Evolutionary conservation across 257 asterid genomes (phyloP), one percentile per base, ranked within the genome.

Genomic region (Nicotiana otophora): DNA sequence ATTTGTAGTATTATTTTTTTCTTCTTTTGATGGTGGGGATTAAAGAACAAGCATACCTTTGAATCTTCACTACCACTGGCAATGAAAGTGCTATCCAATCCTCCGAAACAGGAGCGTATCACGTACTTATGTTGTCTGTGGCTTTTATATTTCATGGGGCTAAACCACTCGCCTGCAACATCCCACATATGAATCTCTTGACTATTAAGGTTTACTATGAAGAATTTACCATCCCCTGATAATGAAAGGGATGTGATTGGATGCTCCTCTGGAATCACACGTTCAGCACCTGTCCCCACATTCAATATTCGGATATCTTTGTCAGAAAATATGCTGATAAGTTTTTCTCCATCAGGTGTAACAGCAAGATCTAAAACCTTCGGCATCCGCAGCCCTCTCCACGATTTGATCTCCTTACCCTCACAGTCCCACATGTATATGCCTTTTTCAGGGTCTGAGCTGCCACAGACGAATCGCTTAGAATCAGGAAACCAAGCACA

Each of bases 401-500:
- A 94, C 9, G 97, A 92, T 87, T 87, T 92, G 14, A 95, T 87
- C 90, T 95, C 94, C 20, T 91, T 91, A 20, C 98, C 99, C 34
- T 92, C 94, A 77, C 91, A 85, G 87, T 94, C 99, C 98, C 98
- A 95, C 97, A 92, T 88, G 93, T 85, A 94, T 78, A 95, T 95
- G 81, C 99, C 99, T 83, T 91, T 95, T 81, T 87, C 92, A 55
- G 97, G 94, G 58, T 88, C 97, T 1, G 97, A 92, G 90, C 98
- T 93, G 88, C 99, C 99, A 82, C 97, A 95, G 80, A 94, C 98
- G 30, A 95, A 90, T 69, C 95, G 89, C 88, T 86, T 91, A 69
- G 99, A 95, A 89, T 95, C 97, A 15, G 98, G 99, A 86, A 95
- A 93, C 99, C 99, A 95, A 78, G 98, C 99, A 84, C 99, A 95